Base-by-base conservation (phyloP, 495 filamentous ascomycete genomes). In the Annulohypoxylon moriforme region DNA sequence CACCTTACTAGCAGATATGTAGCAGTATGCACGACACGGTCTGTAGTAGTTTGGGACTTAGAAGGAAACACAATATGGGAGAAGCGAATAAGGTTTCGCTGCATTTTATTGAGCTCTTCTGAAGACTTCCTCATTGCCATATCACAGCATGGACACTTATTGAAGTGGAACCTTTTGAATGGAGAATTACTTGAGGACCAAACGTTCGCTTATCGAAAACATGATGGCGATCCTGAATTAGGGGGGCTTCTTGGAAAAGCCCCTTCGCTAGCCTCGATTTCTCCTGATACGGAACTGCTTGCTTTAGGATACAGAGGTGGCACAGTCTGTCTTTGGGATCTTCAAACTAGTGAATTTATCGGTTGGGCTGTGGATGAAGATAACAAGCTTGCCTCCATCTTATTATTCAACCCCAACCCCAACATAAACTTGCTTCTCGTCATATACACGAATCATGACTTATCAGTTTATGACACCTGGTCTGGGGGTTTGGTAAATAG, bases 401-500 rank as follows among this genome's bases (percentile, higher is more conserved):
- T 52, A 22, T 11, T 52, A 4, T 52, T 52, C 47, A 52, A 52
- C 11, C 47, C 47, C 20, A 52, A 52, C 24, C 24, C 18, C 11
- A 27, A 52, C 9, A 25, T 52, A 1, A 25, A 25, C 47, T 22
- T 52, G 3, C 47, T 52, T 27, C 47, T 52, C 2, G 47, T 29
- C 47, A 52, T 52, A 52, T 52, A 52, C 24, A 29, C 47, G 27
- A 52, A 52, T 22, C 47, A 52, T 52, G 47, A 52, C 22, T 13
- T 52, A 3, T 52, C 47, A 52, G 20, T 52, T 27, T 52, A 52
- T 14, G 47, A 52, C 27, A 52, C 47, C 3, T 52, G 47, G 47
- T 52, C 47, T 27, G 24, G 20, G 4, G 14, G 22, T 7, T 52
- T 52, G 9, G 47, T 27, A 9, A 52, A 52, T 27, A 52, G 47